Evolutionary conservation across 2,329 filamentous ascomycete genomes (phyloP).

Genomic region (Emergomyces pasteurianus): DNA sequence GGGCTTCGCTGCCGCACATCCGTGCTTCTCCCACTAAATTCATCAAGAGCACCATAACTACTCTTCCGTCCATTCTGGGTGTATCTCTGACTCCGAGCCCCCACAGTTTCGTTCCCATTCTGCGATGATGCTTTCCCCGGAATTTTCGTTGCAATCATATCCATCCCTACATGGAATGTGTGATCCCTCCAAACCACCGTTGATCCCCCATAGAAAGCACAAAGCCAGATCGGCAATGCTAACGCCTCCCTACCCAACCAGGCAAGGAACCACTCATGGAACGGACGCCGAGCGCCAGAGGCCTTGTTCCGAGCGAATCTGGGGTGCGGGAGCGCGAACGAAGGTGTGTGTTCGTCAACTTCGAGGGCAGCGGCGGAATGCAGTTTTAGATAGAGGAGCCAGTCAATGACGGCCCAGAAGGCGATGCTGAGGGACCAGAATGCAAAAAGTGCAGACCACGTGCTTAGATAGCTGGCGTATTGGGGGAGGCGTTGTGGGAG

Average conservation of each 20-base stretch:
- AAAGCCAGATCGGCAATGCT: slow-evolving; percentile 79
- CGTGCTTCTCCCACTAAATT: not conserved
- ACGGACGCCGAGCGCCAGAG: slow-evolving; percentile 41
- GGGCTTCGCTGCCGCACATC: not conserved
- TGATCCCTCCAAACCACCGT: slow-evolving; percentile 81
- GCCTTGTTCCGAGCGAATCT: slow-evolving; percentile 11
- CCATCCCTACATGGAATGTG: slow-evolving; percentile 66
- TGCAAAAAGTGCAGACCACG: slow-evolving; percentile 53
- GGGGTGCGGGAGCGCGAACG: slow-evolving; percentile 50
- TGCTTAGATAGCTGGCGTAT: slow-evolving; percentile 42
- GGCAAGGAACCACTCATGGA: slow-evolving; percentile 61
- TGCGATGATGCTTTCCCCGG: not conserved
- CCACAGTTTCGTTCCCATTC: not conserved
- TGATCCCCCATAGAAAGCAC: slow-evolving; percentile 78
- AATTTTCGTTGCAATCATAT: slow-evolving; percentile 63
- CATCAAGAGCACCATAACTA: not conserved
- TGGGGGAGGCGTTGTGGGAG: slow-evolving; percentile 49
- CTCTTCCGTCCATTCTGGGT: not conserved
- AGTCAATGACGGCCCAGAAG: slow-evolving; percentile 65
- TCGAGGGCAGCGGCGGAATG: slow-evolving; percentile 63
- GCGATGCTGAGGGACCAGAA: slow-evolving; percentile 56
- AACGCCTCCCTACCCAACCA: slow-evolving; percentile 78
- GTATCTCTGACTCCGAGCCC: not conserved
- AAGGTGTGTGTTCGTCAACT: slow-evolving; percentile 58
- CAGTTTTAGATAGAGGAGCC: slow-evolving; percentile 58